Base-by-base conservation (phyloP, 1,284 basidiomycete genomes). In the Phaffia rhodozyma region DNA sequence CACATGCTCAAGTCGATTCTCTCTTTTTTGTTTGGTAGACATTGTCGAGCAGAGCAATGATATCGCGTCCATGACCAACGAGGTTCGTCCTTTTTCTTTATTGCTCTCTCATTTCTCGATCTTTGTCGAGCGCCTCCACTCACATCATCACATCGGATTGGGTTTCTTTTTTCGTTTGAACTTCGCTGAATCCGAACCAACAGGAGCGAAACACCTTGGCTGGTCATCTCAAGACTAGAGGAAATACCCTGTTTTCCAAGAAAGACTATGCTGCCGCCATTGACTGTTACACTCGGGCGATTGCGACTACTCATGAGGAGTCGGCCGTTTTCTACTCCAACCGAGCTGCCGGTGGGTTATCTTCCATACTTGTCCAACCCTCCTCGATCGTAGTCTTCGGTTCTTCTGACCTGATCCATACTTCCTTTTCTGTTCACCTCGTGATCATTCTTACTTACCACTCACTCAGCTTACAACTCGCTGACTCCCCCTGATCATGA, bases 241-340 rank as follows among this genome's bases (percentile, higher is more conserved):
- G 96, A 58, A 99, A 99, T 76, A 80, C 84, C 66, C 85, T 90
- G 27, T 98, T 97, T 80, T 83, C 85, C 69, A 80, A 81, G 66
- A 86, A 86, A 71, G 83, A 87, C 69, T 97, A 87, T 72, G 75
- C 80, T 32, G 80, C 81, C 58, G 96, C 96, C 11, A 85, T 86
- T 58, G 82, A 85, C 52, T 82, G 86, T 71, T 99, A 98, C 81
- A 89, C 91, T 32, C 87, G 87, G 73, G 94, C 96, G 30, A 96
- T 97, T 69, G 83, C 85, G 65, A 81, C 90, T 16, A 82, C 89
- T 2, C 86, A 87, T 48, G 86, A 85, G 73, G 85, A 89, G 32
- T 90, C 96, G 73, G 86, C 94, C 38, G 91, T 97, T 58, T 98
- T 89, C 79, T 97, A 86, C 82, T 91, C 89, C 75, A 99, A 99